A percentile compares a stretch with the other conserved stretches of the same genome.
These are phyloP conservation scores for Castanea crenata DNA, from an alignment of 306 rosid species.

Conservation along the genomic window DNA sequence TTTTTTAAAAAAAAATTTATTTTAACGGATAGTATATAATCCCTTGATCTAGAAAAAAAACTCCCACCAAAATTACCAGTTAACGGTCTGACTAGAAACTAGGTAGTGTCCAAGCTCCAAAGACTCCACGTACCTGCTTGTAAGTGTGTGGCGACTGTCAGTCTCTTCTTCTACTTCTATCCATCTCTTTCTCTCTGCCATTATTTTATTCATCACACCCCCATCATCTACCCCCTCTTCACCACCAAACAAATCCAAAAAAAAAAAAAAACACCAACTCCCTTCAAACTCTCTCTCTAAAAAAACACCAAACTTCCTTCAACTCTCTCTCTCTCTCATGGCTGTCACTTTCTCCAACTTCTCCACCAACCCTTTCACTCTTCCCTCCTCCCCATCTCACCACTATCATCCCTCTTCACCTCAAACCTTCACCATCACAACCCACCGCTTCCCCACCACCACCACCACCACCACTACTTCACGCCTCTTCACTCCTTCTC, in stretches of 20 bases:
- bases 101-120: no score
- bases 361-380: constrained; percentile 29
- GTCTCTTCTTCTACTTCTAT: no score
- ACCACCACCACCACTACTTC: background rate
- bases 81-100: no score
- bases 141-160: no score
- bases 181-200: background rate
- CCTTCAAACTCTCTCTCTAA: background rate
- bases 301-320: background rate
- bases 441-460: constrained; percentile 1
- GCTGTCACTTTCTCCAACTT: constrained; percentile 47
- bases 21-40: no score
- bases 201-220: background rate
- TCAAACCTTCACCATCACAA: constrained; percentile 18
- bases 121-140: no score
- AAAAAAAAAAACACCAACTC: background rate
- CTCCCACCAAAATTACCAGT: no score
- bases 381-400: constrained; percentile 21
- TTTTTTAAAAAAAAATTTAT: no score
- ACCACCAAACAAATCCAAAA: background rate
- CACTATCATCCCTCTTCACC: constrained; percentile 13
- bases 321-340: constrained; percentile 34
- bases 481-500: constrained; percentile 20
- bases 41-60: no score
- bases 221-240: background rate